Evolutionary conservation across 805 yeast species (phyloP).

Genomic region (Limtongia smithiae): DNA sequence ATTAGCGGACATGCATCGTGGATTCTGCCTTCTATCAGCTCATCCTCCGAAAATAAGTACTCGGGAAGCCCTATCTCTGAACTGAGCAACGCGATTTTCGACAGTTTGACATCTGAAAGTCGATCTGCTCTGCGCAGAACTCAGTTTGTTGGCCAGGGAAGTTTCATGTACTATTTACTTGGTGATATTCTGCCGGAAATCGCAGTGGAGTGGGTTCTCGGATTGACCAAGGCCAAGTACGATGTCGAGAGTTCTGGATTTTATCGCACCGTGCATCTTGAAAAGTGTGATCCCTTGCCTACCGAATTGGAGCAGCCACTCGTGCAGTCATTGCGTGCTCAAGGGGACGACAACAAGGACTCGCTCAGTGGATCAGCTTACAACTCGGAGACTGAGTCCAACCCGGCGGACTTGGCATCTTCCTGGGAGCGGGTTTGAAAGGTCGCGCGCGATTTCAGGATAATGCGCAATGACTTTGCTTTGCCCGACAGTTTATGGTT

Average conservation of each 20-base stretch:
- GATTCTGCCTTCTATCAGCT: slow-evolving; percentile 13
- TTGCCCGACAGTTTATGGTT: neutral
- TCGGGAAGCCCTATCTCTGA: slow-evolving; percentile 19
- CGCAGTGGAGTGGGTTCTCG: slow-evolving; percentile 27
- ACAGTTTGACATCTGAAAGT: slow-evolving; percentile 17
- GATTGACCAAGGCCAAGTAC: slow-evolving; percentile 10
- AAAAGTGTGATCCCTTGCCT: neutral
- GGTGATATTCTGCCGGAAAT: slow-evolving; percentile 23
- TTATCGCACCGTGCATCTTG: slow-evolving; percentile 12
- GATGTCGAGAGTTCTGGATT: neutral
- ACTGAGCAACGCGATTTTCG: slow-evolving; percentile 24
- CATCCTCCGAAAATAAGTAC: slow-evolving; percentile 1
- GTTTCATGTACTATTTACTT: slow-evolving; percentile 21
- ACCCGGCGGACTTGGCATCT: slow-evolving; percentile 21
- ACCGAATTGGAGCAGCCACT: neutral
- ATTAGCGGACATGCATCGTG: slow-evolving; percentile 26
- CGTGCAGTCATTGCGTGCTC: neutral
- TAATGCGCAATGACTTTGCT: neutral
- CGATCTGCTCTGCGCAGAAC: slow-evolving; percentile 10
- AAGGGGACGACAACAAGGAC: slow-evolving; percentile 12
- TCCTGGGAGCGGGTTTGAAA: slow-evolving; percentile 28
- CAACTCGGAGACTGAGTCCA: slow-evolving; percentile 21
- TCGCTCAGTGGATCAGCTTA: slow-evolving; percentile 27
- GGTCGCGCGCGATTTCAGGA: neutral
- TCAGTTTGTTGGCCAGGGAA: slow-evolving; percentile 28